Evolutionary conservation across 2,329 filamentous ascomycete species (phyloP).

Genomic region (Aureobasidium sp.): DNA sequence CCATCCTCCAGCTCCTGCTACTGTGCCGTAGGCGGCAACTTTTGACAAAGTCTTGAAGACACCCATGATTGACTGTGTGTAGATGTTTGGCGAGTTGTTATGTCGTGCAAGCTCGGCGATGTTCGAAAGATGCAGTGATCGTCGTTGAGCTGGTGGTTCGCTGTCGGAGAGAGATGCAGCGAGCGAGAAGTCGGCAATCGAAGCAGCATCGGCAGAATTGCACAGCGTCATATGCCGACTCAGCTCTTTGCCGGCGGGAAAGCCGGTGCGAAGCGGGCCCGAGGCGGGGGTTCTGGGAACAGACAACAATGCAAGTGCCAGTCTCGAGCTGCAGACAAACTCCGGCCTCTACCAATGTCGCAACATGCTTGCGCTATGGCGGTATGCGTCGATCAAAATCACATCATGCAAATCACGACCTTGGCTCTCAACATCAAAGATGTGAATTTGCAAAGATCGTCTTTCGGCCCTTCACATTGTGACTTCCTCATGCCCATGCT

Average conservation of each 20-base stretch:
- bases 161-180: constrained; percentile 3
- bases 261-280: neutral
- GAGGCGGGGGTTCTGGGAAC: neutral
- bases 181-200: neutral
- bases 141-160: neutral
- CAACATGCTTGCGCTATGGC: neutral
- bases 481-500: neutral
- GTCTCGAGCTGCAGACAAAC: neutral
- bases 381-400: neutral
- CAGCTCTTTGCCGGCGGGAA: neutral
- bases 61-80: constrained; percentile 23
- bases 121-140: neutral
- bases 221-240: constrained; percentile 5
- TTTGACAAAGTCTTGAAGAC: constrained; percentile 26
- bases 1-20: constrained; percentile 45
- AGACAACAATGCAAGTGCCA: neutral
- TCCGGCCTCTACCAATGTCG: neutral
- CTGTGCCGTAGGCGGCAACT: constrained; percentile 26
- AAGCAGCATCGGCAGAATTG: neutral
- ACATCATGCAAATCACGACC: neutral
- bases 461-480: neutral
- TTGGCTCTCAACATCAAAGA: neutral
- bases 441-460: neutral
- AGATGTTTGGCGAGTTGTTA: neutral
- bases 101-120: neutral